A percentile compares a stretch with the other conserved stretches of the same genome.
Conservation (phyloP, 2,329 filamentous ascomycete species). For the Ceratocystis albifundus region DNA sequence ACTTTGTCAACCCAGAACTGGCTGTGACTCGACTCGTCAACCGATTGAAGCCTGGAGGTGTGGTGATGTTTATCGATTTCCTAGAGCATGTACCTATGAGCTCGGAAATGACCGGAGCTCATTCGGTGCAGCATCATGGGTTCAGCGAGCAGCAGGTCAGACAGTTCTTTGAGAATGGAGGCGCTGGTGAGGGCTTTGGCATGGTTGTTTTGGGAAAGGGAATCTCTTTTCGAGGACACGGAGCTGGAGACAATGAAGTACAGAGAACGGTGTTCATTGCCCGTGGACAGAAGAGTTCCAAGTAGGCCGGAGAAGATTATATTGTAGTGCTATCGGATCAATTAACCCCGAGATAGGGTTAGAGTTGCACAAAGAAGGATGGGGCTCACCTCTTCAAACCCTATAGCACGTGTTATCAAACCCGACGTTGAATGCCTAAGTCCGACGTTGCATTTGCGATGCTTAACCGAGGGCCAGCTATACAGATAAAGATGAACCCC, state of each 20-base stretch:
- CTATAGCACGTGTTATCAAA: neutral
- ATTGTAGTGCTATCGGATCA: neutral
- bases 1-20: conserved; percentile 53
- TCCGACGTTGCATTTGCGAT: neutral
- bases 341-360: neutral
- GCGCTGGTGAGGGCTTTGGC: conserved; percentile 45
- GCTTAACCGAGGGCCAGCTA: neutral
- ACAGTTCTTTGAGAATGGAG: conserved; percentile 52
- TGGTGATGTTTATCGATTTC: conserved; percentile 58
- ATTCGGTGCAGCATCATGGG: conserved; percentile 48
- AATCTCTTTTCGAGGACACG: conserved; percentile 33
- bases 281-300: conserved; percentile 25
- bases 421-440: neutral
- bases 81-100: conserved; percentile 38
- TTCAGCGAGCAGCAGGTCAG: conserved; percentile 51
- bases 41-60: conserved; percentile 53
- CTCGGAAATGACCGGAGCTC: conserved; percentile 24
- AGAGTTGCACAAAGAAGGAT: neutral
- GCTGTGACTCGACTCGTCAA: conserved; percentile 48
- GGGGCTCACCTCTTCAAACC: neutral
- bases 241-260: conserved; percentile 32
- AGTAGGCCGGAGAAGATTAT: neutral
- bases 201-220: conserved; percentile 44
- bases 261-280: conserved; percentile 34
- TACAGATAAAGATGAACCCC: neutral